phyloP scores from a whole-genome alignment of 164 flowering plant species.

The Amborella trichopoda region DNA sequence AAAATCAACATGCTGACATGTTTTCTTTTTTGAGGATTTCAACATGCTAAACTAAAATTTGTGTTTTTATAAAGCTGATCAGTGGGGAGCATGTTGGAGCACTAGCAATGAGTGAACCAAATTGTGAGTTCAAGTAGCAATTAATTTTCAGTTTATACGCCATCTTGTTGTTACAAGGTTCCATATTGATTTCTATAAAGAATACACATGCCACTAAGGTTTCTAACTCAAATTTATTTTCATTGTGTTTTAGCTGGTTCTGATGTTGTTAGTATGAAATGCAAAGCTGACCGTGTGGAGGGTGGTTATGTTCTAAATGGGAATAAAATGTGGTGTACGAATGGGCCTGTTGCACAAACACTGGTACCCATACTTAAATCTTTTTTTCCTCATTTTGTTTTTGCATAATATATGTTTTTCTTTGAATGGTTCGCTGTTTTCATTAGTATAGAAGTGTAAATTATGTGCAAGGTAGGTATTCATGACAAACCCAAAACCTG shows the following conservation, averaged over 20 bases:
- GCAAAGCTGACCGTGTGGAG: slow-evolving; percentile 88
- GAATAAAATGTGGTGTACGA: slow-evolving; percentile 99
- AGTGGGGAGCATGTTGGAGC: slow-evolving; percentile 99
- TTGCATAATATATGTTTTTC: background rate
- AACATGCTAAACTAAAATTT: too few relatives aligned
- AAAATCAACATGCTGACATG: background rate
- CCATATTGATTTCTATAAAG: background rate
- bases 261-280: slow-evolving; percentile 98
- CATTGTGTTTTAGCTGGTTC: slow-evolving; percentile 75
- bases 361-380: slow-evolving; percentile 30
- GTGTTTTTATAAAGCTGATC: slow-evolving; percentile 47
- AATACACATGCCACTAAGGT: background rate
- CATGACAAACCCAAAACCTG: too few relatives aligned
- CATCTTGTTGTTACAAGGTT: too few relatives aligned
- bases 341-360: slow-evolving; percentile 90
- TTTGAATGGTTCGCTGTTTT: too few relatives aligned
- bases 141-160: background rate
- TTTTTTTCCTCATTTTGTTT: background rate
- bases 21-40: background rate
- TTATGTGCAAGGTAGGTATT: too few relatives aligned
- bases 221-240: background rate
- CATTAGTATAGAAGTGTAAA: too few relatives aligned
- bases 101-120: slow-evolving; percentile 99
- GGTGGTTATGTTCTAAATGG: slow-evolving; percentile 93
- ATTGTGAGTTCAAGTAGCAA: slow-evolving; percentile 40